Percentiles rank a stretch among this genome's conserved stretches.
Evolutionary conservation across 768 basidiomycete genomes (phyloP).

Genomic region (Russula vinacea): DNA sequence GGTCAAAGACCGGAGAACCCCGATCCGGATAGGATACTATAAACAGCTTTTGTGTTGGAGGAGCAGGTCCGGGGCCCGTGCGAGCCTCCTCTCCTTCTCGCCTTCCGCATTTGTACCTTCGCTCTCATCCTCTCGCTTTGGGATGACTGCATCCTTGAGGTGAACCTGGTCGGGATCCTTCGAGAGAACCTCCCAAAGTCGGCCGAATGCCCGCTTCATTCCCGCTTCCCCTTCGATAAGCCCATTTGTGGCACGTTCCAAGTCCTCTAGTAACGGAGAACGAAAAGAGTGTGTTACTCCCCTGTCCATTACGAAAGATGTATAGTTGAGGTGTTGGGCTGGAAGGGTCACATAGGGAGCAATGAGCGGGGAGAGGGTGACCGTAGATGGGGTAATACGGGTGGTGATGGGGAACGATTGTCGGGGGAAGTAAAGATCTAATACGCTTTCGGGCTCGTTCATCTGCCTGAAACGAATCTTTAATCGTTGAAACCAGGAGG

Average conservation of each 20-base stretch:
- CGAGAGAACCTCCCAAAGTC: slow-evolving; percentile 77
- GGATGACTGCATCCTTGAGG: slow-evolving; percentile 46
- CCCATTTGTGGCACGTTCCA: slow-evolving; percentile 77
- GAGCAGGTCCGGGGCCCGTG: slow-evolving; percentile 64
- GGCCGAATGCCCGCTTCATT: slow-evolving; percentile 69
- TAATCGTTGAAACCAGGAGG: slow-evolving; percentile 25
- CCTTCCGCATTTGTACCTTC: slow-evolving; percentile 40
- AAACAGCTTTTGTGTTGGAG: slow-evolving; percentile 64
- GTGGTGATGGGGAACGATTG: slow-evolving; percentile 68
- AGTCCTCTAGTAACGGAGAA: slow-evolving; percentile 69
- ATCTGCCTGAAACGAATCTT: slow-evolving; percentile 53
- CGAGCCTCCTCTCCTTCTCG: slow-evolving; percentile 44
- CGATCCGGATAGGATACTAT: slow-evolving; percentile 50
- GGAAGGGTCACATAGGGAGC: slow-evolving; percentile 73
- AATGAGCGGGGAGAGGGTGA: slow-evolving; percentile 76
- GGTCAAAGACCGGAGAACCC: slow-evolving; percentile 49
- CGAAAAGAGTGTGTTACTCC: slow-evolving; percentile 82
- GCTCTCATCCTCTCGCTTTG: slow-evolving; percentile 66
- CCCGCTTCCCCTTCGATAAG: slow-evolving; percentile 80
- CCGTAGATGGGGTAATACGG: slow-evolving; percentile 68
- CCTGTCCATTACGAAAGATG: slow-evolving; percentile 84
- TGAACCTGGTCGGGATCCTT: slow-evolving; percentile 54
- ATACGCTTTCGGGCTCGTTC: slow-evolving; percentile 81
- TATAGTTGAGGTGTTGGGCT: slow-evolving; percentile 67
- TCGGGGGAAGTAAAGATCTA: slow-evolving; percentile 59